Evolutionary conservation across 257 asterid species (phyloP).

Genomic region (Osmanthus fragrans): DNA sequence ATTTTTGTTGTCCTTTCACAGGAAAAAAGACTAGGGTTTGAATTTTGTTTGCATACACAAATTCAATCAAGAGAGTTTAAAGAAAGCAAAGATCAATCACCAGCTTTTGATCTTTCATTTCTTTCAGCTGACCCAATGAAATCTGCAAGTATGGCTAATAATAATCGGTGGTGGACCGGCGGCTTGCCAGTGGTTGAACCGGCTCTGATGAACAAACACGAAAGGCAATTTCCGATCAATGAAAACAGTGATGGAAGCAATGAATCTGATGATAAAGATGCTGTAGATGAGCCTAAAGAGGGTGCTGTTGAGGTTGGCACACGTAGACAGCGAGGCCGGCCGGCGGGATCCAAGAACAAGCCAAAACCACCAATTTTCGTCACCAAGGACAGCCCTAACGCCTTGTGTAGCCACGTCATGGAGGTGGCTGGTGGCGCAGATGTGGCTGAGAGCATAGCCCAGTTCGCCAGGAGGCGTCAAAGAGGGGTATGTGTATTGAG

Average conservation of each 20-base stretch:
- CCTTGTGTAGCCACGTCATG: conserved; percentile 45
- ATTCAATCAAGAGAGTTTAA: neutral
- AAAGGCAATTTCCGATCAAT: conserved; percentile 32
- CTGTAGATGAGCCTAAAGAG: conserved; percentile 37
- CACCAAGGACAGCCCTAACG: conserved; percentile 51
- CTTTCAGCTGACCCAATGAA: neutral
- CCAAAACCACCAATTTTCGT: conserved; percentile 50
- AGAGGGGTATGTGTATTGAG: conserved; percentile 48
- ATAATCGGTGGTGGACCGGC: conserved; percentile 42
- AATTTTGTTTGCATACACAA: neutral
- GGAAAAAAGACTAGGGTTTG: neutral
- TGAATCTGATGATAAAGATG: conserved; percentile 34
- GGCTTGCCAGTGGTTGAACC: conserved; percentile 39
- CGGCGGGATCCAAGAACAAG: conserved; percentile 47
- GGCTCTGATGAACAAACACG: conserved; percentile 26
- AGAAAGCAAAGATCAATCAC: neutral
- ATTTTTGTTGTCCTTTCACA: neutral
- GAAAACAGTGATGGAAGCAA: conserved; percentile 36
- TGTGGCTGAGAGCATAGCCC: conserved; percentile 53
- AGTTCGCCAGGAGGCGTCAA: conserved; percentile 48
- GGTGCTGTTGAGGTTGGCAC: conserved; percentile 43
- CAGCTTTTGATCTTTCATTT: neutral
- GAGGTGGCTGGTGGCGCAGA: conserved; percentile 43
- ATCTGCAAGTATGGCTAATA: conserved; percentile 29
- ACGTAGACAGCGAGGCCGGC: conserved; percentile 45